These are phyloP conservation scores for Boletus bicolor DNA, from an alignment of 768 basidiomycete genomes.

Conservation along the genomic window DNA sequence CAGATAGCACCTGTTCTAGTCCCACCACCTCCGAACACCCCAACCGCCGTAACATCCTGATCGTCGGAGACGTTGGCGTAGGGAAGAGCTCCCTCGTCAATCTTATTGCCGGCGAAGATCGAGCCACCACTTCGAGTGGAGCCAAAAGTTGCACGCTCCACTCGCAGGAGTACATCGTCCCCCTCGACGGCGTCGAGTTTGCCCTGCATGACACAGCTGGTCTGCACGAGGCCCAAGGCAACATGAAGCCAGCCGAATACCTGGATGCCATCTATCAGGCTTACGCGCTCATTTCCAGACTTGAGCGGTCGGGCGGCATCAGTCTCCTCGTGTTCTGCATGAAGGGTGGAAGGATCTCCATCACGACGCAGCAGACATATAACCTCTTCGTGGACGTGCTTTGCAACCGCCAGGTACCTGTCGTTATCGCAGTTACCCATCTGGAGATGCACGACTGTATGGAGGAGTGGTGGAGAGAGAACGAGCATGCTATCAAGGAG, in stretches of 20 bases:
- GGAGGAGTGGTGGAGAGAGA: slow-evolving; percentile 40
- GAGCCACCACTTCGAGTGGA: slow-evolving; percentile 29
- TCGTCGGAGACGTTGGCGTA: slow-evolving; percentile 27
- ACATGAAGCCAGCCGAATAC: slow-evolving; percentile 24
- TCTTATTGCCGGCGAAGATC: slow-evolving; percentile 29
- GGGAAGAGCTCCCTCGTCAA: slow-evolving; percentile 44
- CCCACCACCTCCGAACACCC: slow-evolving; percentile 6
- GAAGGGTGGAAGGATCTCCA: slow-evolving; percentile 26
- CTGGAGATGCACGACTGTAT: slow-evolving; percentile 32
- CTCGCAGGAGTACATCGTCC: slow-evolving; percentile 19
- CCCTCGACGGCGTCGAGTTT: slow-evolving; percentile 18
- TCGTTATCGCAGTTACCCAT: slow-evolving; percentile 36
- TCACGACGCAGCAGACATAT: slow-evolving; percentile 27
- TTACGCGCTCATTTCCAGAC: slow-evolving; percentile 33
- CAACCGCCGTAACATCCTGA: slow-evolving; percentile 25
- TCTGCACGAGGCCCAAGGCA: slow-evolving; percentile 26
- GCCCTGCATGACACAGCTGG: slow-evolving; percentile 27
- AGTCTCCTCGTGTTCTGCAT: slow-evolving; percentile 32
- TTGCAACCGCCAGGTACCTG: slow-evolving; percentile 32
- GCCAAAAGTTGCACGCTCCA: slow-evolving; percentile 38
- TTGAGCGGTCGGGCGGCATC: slow-evolving; percentile 26
- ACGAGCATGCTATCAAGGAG: slow-evolving; percentile 31
- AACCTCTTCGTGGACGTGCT: slow-evolving; percentile 39
- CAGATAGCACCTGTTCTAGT: slow-evolving; percentile 14
- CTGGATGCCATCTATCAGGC: slow-evolving; percentile 28